Evolutionary conservation across 495 filamentous ascomycete genomes (phyloP).

Genomic region (Diplogelasinospora grovesii): DNA sequence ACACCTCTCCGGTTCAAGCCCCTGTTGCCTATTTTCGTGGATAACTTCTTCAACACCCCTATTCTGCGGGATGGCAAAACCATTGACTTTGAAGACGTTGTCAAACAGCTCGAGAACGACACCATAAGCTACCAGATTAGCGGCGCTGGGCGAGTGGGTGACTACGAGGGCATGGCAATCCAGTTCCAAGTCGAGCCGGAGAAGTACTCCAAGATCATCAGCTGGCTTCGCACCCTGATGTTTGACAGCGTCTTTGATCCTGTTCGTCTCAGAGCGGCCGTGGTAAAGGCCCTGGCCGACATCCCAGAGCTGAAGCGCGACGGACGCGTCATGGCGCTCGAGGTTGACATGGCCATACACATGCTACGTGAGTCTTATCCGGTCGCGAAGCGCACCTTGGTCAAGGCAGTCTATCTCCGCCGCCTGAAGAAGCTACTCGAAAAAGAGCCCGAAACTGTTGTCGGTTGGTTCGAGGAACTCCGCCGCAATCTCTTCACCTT

Average conservation of each 20-base stretch:
- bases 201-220: constrained; percentile 75
- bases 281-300: constrained; percentile 83
- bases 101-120: constrained; percentile 81
- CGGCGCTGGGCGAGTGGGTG: constrained; percentile 57
- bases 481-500: constrained; percentile 66
- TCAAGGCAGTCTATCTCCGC: constrained; percentile 83
- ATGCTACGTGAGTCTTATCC: constrained; percentile 63
- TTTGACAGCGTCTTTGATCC: constrained; percentile 84
- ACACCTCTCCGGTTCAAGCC: constrained; percentile 72
- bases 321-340: constrained; percentile 66
- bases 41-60: constrained; percentile 91
- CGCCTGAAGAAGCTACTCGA: constrained; percentile 71
- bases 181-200: constrained; percentile 80
- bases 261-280: constrained; percentile 68
- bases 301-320: constrained; percentile 89
- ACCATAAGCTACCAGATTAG: constrained; percentile 77
- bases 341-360: constrained; percentile 78
- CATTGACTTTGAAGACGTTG: constrained; percentile 85
- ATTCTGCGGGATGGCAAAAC: constrained; percentile 69
- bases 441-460: constrained; percentile 60
- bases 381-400: constrained; percentile 73
- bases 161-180: constrained; percentile 72
- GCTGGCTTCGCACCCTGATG: constrained; percentile 80
- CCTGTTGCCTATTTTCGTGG: constrained; percentile 72
- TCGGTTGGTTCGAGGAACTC: constrained; percentile 70